These are phyloP conservation scores for Coffea humblotiana DNA, from an alignment of 305 asterid genomes.

Conservation along the genomic window DNA sequence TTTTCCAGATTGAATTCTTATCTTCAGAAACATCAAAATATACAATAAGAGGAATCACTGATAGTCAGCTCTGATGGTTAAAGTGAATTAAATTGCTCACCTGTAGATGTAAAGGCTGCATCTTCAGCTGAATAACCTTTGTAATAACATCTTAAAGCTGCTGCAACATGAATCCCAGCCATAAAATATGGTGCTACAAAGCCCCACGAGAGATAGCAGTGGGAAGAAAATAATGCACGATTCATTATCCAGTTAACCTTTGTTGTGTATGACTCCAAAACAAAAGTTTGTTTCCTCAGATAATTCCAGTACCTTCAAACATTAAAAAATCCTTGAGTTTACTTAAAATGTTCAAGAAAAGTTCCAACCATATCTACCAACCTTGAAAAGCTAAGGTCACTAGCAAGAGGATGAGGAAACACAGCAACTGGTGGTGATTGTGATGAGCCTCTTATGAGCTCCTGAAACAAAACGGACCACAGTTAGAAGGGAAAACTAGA, in stretches of 20 bases:
- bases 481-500: not conserved
- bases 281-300: conserved; percentile 97
- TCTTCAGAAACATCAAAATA: not conserved
- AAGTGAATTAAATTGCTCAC: conserved; percentile 45
- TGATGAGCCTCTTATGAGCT: conserved; percentile 89
- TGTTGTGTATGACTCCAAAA: conserved; percentile 88
- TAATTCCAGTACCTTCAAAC: conserved; percentile 92
- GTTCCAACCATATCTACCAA: conserved; percentile 29
- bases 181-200: conserved; percentile 75
- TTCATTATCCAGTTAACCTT: conserved; percentile 89
- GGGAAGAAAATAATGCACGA: conserved; percentile 81
- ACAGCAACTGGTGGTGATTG: conserved; percentile 97
- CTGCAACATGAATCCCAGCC: conserved; percentile 74
- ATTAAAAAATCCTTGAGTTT: conserved; percentile 15
- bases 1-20: not conserved
- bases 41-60: not conserved
- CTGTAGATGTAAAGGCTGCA: conserved; percentile 52
- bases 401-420: conserved; percentile 98
- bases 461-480: conserved; percentile 43
- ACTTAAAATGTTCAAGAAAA: not conserved
- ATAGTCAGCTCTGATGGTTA: not conserved
- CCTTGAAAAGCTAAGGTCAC: conserved; percentile 98
- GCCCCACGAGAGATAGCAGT: conserved; percentile 98
- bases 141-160: conserved; percentile 63
- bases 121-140: conserved; percentile 60